A percentile compares a stretch with the other conserved stretches of the same genome.
phyloP scores from a whole-genome alignment of 2,329 filamentous ascomycete species.

The Penicillium sp. region DNA sequence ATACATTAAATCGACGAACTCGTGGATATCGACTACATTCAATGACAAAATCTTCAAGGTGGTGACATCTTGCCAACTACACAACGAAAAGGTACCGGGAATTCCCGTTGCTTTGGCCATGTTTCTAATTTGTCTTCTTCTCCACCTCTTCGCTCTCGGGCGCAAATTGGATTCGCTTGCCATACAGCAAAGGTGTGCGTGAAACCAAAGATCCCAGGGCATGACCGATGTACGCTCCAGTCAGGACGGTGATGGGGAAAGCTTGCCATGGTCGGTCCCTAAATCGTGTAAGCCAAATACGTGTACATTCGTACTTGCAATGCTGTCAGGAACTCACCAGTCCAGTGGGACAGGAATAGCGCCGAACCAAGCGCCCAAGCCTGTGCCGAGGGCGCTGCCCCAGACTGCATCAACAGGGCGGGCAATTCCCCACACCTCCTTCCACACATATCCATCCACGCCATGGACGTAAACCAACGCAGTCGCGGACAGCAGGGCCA shows the following conservation, averaged over 20 bases:
- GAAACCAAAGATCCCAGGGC: constrained; percentile 51
- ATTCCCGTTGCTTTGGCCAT: no score
- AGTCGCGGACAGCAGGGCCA: constrained; percentile 71
- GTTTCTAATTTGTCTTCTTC: constrained; percentile 18
- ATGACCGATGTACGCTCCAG: constrained; percentile 75
- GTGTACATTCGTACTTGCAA: neutral
- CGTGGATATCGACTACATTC: neutral
- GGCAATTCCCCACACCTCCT: constrained; percentile 60
- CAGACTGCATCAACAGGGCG: constrained; percentile 78
- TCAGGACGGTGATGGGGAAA: constrained; percentile 89
- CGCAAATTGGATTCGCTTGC: constrained; percentile 34
- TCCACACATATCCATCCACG: constrained; percentile 66
- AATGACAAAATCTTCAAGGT: neutral
- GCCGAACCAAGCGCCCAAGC: constrained; percentile 83
- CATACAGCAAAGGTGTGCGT: constrained; percentile 31
- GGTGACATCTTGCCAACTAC: neutral
- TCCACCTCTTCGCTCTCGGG: constrained; percentile 15
- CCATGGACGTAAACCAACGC: constrained; percentile 84
- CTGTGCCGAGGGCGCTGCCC: constrained; percentile 71
- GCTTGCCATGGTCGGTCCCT: constrained; percentile 96
- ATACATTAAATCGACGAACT: constrained; percentile 14
- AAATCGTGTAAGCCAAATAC: constrained; percentile 5
- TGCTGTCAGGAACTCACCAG: constrained; percentile 54
- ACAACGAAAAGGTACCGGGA: neutral
- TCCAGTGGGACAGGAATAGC: constrained; percentile 93